A percentile compares a stretch with the other conserved stretches of the same genome.
Evolutionary conservation across 257 asterid species (phyloP).

Genomic region (Primulina tabacum): DNA sequence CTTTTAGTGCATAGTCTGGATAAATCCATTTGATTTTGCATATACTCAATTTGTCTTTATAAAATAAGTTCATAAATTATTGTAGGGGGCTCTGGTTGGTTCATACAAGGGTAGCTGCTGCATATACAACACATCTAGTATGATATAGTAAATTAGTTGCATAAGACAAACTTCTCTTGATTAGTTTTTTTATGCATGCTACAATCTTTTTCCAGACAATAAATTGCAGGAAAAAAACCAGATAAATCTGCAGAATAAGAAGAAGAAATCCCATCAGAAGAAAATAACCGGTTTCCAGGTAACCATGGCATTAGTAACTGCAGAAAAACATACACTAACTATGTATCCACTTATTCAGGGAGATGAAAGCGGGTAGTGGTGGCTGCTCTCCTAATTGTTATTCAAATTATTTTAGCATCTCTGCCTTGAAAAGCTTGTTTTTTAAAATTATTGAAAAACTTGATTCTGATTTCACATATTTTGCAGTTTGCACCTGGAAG

Average conservation of each 20-base stretch:
- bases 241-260: slow-evolving; percentile 89
- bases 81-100: slow-evolving; percentile 92
- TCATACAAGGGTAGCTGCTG: slow-evolving; percentile 96
- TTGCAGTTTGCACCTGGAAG: slow-evolving; percentile 96
- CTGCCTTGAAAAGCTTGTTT: neutral
- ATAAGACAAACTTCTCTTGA: slow-evolving; percentile 20
- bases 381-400: neutral
- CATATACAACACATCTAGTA: slow-evolving; percentile 78
- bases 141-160: slow-evolving; percentile 18
- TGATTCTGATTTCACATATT: slow-evolving; percentile 4
- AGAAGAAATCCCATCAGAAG: slow-evolving; percentile 89
- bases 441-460: slow-evolving; percentile 5
- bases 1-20: slow-evolving; percentile 19
- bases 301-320: slow-evolving; percentile 13
- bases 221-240: slow-evolving; percentile 69
- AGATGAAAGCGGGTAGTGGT: neutral
- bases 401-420: neutral
- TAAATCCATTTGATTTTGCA: slow-evolving; percentile 14
- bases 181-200: slow-evolving; percentile 16
- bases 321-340: neutral
- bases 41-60: slow-evolving; percentile 21
- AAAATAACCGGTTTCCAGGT: slow-evolving; percentile 99
- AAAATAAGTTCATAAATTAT: slow-evolving; percentile 26
- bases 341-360: neutral
- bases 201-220: slow-evolving; percentile 51